Evolutionary conservation across 495 filamentous ascomycete species (phyloP).

Genomic region (Penicillium salamii): DNA sequence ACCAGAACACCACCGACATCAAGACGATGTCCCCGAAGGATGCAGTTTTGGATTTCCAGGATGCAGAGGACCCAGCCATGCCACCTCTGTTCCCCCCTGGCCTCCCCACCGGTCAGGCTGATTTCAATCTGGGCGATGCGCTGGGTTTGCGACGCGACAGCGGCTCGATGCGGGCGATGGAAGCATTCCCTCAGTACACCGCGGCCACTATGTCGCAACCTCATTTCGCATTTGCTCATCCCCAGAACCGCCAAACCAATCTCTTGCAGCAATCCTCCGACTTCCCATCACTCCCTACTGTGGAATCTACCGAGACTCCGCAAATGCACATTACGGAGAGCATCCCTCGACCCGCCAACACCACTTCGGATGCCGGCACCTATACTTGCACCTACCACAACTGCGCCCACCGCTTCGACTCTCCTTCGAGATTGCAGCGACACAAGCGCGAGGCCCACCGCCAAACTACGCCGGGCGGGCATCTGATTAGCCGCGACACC

Average conservation of each 20-base stretch:
- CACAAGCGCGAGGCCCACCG: constrained; percentile 95
- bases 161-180: constrained; percentile 46
- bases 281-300: constrained; percentile 59
- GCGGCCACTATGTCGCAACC: constrained; percentile 20
- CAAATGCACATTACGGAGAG: constrained; percentile 29
- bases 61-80: constrained; percentile 64
- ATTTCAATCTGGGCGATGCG: constrained; percentile 41
- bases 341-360: constrained; percentile 56
- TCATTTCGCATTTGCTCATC: constrained; percentile 42
- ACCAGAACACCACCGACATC: constrained; percentile 38
- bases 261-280: constrained; percentile 51
- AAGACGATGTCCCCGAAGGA: constrained; percentile 98
- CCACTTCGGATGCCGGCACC: constrained; percentile 75
- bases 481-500: constrained; percentile 43
- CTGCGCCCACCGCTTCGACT: constrained; percentile 84
- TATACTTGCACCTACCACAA: constrained; percentile 96
- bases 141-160: constrained; percentile 42
- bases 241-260: constrained; percentile 48
- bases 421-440: constrained; percentile 80
- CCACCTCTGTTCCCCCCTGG: constrained; percentile 60
- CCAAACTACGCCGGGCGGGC: constrained; percentile 50
- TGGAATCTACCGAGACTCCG: constrained; percentile 58
- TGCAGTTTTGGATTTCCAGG: constrained; percentile 79
- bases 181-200: constrained; percentile 43
- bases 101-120: constrained; percentile 31